Evolutionary conservation across 129 eudicot species (phyloP).

Genomic region (Flaveria robusta): DNA sequence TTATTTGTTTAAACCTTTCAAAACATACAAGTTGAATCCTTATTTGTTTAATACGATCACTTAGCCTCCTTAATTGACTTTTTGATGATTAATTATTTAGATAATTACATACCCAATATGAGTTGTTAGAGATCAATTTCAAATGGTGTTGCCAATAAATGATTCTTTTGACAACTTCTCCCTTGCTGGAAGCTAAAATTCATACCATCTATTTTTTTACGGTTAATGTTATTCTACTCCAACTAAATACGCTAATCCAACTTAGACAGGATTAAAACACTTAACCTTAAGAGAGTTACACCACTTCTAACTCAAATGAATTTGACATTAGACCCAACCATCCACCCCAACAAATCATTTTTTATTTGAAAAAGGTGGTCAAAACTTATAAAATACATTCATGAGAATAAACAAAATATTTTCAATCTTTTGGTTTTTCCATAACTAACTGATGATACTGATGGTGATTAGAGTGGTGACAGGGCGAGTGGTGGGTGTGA

Average conservation of each 20-base stretch:
- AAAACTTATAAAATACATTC: not conserved
- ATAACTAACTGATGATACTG: too few species aligned
- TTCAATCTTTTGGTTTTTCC: not conserved
- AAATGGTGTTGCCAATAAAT: not conserved
- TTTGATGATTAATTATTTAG: not conserved
- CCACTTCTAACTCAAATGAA: too few species aligned
- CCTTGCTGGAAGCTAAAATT: not conserved
- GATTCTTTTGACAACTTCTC: not conserved
- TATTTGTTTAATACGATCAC: slow-evolving; percentile 9
- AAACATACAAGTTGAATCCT: not conserved
- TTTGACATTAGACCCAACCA: too few species aligned
- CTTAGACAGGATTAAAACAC: too few species aligned
- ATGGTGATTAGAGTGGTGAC: not conserved
- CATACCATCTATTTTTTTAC: too few species aligned
- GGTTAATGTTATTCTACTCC: too few species aligned
- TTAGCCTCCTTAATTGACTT: not conserved
- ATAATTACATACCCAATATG: slow-evolving; percentile 5
- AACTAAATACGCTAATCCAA: too few species aligned
- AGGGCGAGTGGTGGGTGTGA: not conserved
- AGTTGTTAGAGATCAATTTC: slow-evolving; percentile 1
- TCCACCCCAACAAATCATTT: not conserved
- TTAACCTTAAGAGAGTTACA: too few species aligned
- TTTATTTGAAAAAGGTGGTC: not conserved
- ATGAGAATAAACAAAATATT: not conserved
- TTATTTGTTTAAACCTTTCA: too few species aligned